These are phyloP conservation scores for Penicillium mononematosum DNA, from an alignment of 495 filamentous ascomycete genomes.

Conservation along the genomic window DNA sequence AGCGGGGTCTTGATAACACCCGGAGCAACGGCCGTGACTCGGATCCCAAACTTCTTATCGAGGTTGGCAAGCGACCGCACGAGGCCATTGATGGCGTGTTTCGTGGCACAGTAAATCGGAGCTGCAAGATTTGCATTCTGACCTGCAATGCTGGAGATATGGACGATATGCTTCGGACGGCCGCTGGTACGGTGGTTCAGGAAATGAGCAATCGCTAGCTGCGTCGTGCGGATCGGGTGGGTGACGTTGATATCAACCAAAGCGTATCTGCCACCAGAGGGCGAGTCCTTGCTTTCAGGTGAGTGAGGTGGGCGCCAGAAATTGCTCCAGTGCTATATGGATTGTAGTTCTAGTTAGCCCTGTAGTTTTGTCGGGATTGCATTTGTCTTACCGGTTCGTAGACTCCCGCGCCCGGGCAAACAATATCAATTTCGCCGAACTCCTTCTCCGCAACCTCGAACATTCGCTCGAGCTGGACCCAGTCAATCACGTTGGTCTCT, in stretches of 20 bases:
- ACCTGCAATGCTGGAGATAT: slow-evolving; percentile 64
- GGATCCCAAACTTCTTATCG: slow-evolving; percentile 52
- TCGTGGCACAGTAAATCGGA: slow-evolving; percentile 62
- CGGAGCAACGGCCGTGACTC: slow-evolving; percentile 65
- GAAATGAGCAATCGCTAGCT: slow-evolving; percentile 63
- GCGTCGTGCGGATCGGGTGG: slow-evolving; percentile 66
- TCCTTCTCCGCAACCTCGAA: slow-evolving; percentile 53
- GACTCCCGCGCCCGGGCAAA: slow-evolving; percentile 68
- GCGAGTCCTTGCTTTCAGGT: slow-evolving; percentile 48
- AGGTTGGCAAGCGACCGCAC: slow-evolving; percentile 54
- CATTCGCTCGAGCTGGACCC: slow-evolving; percentile 57
- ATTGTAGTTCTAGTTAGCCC: neutral
- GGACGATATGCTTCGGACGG: slow-evolving; percentile 52
- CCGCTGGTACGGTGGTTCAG: slow-evolving; percentile 32
- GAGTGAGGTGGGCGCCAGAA: slow-evolving; percentile 63
- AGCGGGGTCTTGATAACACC: slow-evolving; percentile 66
- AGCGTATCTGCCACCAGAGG: slow-evolving; percentile 50
- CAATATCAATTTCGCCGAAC: slow-evolving; percentile 62
- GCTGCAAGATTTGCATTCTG: slow-evolving; percentile 49
- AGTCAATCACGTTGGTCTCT: slow-evolving; percentile 60
- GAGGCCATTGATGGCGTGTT: slow-evolving; percentile 62
- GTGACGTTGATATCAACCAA: slow-evolving; percentile 65
- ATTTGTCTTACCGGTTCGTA: slow-evolving; percentile 58
- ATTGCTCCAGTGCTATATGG: slow-evolving; percentile 52
- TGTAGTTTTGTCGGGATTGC: neutral